Base-by-base conservation (phyloP, 2,329 filamentous ascomycete genomes). In the Elsinoe arachidis region DNA sequence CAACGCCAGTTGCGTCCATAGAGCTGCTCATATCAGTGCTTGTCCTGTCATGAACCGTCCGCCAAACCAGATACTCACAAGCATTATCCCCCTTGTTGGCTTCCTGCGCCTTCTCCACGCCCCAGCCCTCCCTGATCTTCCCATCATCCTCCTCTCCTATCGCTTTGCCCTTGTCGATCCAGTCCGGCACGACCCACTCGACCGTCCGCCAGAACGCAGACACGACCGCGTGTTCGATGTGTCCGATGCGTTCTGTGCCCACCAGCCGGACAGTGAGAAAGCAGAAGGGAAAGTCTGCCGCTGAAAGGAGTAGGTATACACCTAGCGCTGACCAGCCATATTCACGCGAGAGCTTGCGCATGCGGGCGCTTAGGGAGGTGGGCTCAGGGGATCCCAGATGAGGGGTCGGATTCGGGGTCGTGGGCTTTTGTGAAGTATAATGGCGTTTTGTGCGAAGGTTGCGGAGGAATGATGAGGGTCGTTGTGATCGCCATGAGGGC, bases 271-370 rank as follows among this genome's bases (percentile, higher is more conserved):
- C 93, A 9, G 93, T 83, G 56, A 95, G 73, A 74, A 96, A 99
- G 74, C 92, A 97, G 69, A 97, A 88, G 0, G 93, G 93, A 63
- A 97, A 95, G 73, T 99, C 93, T 54, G 96, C 74, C 37, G 88
- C 86, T 41, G 88, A 91, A 56, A 99, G 74, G 1, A 78, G 78
- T 10, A 96, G 72, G 72, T 99, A 99, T 12, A 99, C 88, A n/a
- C 90, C 92, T 4, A 96, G 73, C 1, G 91, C 91, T 2, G 88
- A 81, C 90, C 91, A 97, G 39, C 93, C 93, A 71, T 99, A 99
- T 71, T 97, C 92, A 62, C 86, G 84, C 2, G 87, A 90, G 46
- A 99, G 80, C 69, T 88, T 90, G 72, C 86, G 90, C 68, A 97
- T 75, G 23, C 86, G 81, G 61, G 84, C 83, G 1, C 85, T 85